Evolutionary conservation across 306 rosid genomes (phyloP).

Genomic region (Trifolium repens): DNA sequence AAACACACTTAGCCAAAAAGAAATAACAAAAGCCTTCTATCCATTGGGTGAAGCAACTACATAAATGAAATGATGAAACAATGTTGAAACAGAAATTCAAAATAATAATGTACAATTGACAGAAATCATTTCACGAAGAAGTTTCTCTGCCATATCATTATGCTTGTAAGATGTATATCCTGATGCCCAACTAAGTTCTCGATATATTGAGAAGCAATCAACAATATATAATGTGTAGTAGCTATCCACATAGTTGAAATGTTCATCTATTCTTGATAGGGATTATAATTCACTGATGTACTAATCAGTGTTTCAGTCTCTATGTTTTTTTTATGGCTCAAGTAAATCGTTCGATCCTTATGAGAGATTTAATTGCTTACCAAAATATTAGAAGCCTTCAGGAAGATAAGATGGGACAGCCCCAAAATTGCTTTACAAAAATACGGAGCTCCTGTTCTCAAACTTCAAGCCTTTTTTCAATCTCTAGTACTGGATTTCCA

Average conservation of each 20-base stretch:
- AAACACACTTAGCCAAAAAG: too few relatives aligned
- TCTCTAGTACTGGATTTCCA: background rate
- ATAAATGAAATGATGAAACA: too few relatives aligned
- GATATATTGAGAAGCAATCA: slow-evolving; percentile 9
- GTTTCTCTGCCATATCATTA: too few relatives aligned
- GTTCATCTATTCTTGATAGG: background rate
- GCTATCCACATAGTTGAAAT: background rate
- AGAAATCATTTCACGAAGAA: too few relatives aligned
- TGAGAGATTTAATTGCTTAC: background rate
- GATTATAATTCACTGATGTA: background rate
- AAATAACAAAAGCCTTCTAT: too few relatives aligned
- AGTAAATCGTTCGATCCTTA: background rate
- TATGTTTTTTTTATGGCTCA: background rate
- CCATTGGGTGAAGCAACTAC: too few relatives aligned
- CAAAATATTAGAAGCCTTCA: background rate
- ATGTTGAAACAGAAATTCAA: too few relatives aligned
- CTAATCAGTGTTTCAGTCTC: background rate
- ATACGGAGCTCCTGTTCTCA: background rate
- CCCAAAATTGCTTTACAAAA: background rate
- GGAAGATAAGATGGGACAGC: background rate
- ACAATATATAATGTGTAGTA: background rate
- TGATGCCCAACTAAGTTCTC: slow-evolving; percentile 46
- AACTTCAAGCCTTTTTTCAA: background rate
- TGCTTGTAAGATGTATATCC: slow-evolving; percentile 57
- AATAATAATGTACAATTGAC: too few relatives aligned